These are phyloP conservation scores for Ananas comosus DNA, from an alignment of 176 grass and related monocot species.

Conservation along the genomic window DNA sequence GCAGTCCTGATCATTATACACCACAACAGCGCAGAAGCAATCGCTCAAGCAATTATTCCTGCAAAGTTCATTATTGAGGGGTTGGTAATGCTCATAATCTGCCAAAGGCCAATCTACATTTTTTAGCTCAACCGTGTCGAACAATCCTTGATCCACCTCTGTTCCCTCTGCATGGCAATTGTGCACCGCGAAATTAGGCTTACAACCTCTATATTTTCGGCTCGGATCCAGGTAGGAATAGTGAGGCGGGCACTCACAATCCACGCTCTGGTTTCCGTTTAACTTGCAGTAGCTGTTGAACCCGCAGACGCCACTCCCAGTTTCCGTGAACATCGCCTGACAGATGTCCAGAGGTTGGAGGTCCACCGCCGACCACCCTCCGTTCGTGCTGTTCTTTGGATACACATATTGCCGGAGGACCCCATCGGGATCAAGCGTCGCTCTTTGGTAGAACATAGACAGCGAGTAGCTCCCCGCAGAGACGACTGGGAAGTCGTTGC, in stretches of 20 bases:
- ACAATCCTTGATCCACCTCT: not conserved
- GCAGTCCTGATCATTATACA: slow-evolving; percentile 8
- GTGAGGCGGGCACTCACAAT: slow-evolving; percentile 28
- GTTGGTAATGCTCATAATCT: slow-evolving; percentile 17
- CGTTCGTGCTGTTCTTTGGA: not conserved
- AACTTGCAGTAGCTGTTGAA: slow-evolving; percentile 42
- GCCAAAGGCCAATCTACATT: slow-evolving; percentile 16
- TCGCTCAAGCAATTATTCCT: slow-evolving; percentile 13
- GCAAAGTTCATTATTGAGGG: not conserved
- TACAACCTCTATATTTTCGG: slow-evolving; percentile 32
- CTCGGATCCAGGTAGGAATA: slow-evolving; percentile 24
- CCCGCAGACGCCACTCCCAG: slow-evolving; percentile 27
- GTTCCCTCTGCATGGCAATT: not conserved
- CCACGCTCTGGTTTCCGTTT: not conserved
- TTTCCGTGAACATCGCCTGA: not conserved
- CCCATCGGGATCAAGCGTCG: not conserved
- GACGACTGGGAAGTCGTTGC: not conserved
- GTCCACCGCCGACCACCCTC: not conserved
- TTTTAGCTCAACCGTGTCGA: not conserved
- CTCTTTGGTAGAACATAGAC: not conserved
- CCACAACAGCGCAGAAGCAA: slow-evolving; percentile 24
- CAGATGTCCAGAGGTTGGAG: slow-evolving; percentile 4
- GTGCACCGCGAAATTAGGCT: slow-evolving; percentile 5
- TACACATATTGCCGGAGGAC: not conserved
- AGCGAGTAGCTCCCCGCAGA: not conserved